Conservation (phyloP, 805 yeast genomes). For the Nakazawaea ishiwadae region DNA sequence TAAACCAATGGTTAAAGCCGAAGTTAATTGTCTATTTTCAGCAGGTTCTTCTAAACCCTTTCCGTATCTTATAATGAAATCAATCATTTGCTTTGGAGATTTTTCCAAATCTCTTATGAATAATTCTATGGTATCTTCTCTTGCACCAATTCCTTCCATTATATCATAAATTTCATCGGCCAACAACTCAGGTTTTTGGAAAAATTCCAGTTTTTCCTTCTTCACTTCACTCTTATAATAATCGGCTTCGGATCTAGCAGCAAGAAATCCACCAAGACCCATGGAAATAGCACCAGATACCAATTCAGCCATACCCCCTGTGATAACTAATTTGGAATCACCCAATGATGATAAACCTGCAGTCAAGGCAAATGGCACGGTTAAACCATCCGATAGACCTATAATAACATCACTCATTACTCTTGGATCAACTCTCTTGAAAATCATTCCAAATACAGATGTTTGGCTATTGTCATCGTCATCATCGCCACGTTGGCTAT, state of each 20-base stretch:
- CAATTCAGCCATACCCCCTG: conserved; percentile 97
- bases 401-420: conserved; percentile 91
- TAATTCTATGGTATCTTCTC: conserved; percentile 66
- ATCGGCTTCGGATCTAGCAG: conserved; percentile 86
- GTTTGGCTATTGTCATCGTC: conserved; percentile 2
- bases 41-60: conserved; percentile 96
- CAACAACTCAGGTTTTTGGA: conserved; percentile 57
- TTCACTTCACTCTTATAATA: conserved; percentile 69
- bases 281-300: conserved; percentile 95
- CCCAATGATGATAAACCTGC: conserved; percentile 94
- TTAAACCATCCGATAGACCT: conserved; percentile 92
- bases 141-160: conserved; percentile 65
- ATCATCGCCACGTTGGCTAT: conserved; percentile 1
- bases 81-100: conserved; percentile 74
- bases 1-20: conserved; percentile 86
- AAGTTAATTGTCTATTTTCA: conserved; percentile 80
- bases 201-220: conserved; percentile 63
- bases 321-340: conserved; percentile 81
- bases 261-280: conserved; percentile 97
- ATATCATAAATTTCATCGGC: conserved; percentile 81
- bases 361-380: conserved; percentile 98
- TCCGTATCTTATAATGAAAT: conserved; percentile 82
- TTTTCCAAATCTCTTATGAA: conserved; percentile 77
- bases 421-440: conserved; percentile 74
- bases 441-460: conserved; percentile 25